Conservation (phyloP, 106 monocot species). For the Phalaenopsis equestris region DNA sequence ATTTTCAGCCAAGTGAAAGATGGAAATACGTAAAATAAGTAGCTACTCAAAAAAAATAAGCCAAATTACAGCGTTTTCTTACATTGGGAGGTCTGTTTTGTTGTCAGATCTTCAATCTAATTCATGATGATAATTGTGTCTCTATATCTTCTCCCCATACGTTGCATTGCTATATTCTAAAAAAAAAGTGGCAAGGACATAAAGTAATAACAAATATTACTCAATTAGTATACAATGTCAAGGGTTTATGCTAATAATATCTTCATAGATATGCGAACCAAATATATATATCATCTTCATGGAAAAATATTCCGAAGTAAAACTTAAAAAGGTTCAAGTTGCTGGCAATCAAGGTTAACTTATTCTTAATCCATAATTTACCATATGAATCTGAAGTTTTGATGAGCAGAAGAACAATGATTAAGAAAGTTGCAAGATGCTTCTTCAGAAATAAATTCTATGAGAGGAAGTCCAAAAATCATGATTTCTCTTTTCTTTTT, state of each 20-base stretch:
- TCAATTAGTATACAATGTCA: neutral
- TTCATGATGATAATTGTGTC: neutral
- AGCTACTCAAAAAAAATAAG: neutral
- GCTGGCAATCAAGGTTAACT: neutral
- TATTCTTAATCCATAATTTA: neutral
- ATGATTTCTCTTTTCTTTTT: neutral
- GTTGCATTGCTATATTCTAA: neutral
- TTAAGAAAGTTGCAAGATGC: too few species aligned
- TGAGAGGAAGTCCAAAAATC: neutral
- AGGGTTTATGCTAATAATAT: neutral
- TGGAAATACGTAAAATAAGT: neutral
- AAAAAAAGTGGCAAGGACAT: neutral
- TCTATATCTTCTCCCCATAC: neutral
- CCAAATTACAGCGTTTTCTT: neutral
- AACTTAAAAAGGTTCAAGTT: neutral
- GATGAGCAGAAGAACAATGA: too few species aligned
- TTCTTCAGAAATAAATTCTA: too few species aligned
- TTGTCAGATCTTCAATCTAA: neutral
- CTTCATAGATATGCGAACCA: neutral
- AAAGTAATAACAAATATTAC: neutral
- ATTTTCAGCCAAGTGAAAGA: neutral
- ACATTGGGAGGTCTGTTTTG: neutral
- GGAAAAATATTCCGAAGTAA: neutral
- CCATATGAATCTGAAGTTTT: neutral
- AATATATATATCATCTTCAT: neutral